phyloP scores from a whole-genome alignment of 2,329 filamentous ascomycete species.

The Phialemonium atrogriseum region DNA sequence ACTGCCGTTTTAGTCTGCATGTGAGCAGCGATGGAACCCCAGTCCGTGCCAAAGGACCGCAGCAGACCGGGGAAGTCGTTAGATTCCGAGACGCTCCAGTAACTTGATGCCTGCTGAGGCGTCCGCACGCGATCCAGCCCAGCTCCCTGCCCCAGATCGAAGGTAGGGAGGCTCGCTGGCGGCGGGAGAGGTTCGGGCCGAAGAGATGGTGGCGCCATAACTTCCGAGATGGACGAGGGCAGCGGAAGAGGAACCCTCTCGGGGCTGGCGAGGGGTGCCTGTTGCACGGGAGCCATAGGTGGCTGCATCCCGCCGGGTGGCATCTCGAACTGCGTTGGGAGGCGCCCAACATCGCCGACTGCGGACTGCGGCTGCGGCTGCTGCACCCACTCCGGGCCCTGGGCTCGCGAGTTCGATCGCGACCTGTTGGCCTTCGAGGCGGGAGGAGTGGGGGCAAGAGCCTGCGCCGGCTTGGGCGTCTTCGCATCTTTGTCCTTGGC shows the following conservation, averaged over 20 bases:
- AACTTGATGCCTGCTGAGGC: slow-evolving; percentile 61
- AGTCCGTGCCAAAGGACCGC: slow-evolving; percentile 71
- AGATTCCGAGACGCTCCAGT: slow-evolving; percentile 79
- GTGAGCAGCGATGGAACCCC: slow-evolving; percentile 63
- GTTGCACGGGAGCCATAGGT: slow-evolving; percentile 27
- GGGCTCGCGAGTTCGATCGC: slow-evolving; percentile 45
- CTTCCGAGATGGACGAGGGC: slow-evolving; percentile 36
- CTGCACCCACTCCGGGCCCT: slow-evolving; percentile 31
- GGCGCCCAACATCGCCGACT: slow-evolving; percentile 29
- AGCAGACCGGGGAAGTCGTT: slow-evolving; percentile 68
- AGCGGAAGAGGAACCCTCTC: slow-evolving; percentile 27
- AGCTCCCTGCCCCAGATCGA: slow-evolving; percentile 36
- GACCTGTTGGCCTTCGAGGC: slow-evolving; percentile 39
- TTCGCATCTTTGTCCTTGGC: slow-evolving; percentile 34
- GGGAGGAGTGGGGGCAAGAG: slow-evolving; percentile 38
- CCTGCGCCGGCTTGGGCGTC: slow-evolving; percentile 30
- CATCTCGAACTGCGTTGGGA: slow-evolving; percentile 35
- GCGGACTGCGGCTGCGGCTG: slow-evolving; percentile 26
- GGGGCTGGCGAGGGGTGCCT: slow-evolving; percentile 15
- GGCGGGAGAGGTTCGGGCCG: slow-evolving; percentile 44
- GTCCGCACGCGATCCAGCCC: slow-evolving; percentile 40
- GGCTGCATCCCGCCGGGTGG: slow-evolving; percentile 32
- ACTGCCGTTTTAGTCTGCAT: slow-evolving; percentile 80
- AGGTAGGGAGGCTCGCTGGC: slow-evolving; percentile 37
- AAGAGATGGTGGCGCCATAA: slow-evolving; percentile 48